phyloP scores from a whole-genome alignment of 768 basidiomycete species.

The Piloderma croceum region DNA sequence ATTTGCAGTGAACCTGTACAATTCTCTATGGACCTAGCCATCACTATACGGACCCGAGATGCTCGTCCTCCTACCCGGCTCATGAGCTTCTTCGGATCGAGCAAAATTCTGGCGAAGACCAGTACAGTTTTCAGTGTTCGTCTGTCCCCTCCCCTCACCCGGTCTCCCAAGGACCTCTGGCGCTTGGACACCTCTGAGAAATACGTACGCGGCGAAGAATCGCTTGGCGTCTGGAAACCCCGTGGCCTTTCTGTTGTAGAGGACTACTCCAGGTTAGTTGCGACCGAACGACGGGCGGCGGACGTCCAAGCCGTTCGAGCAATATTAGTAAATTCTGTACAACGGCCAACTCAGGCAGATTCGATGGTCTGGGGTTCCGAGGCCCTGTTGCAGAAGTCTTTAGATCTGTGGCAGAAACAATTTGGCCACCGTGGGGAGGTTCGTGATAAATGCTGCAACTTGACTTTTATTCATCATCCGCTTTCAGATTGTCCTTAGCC shows the following conservation, averaged over 20 bases:
- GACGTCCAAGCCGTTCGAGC: slow-evolving; percentile 88
- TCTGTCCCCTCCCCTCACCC: slow-evolving; percentile 77
- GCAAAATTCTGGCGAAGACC: slow-evolving; percentile 70
- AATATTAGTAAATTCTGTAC: slow-evolving; percentile 55
- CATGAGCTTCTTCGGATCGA: slow-evolving; percentile 69
- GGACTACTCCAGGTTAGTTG: slow-evolving; percentile 71
- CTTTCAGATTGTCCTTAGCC: slow-evolving; percentile 69
- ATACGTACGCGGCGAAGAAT: slow-evolving; percentile 91
- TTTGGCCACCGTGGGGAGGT: slow-evolving; percentile 78
- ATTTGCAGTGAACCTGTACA: slow-evolving; percentile 80
- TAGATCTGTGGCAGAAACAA: slow-evolving; percentile 79
- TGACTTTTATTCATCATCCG: slow-evolving; percentile 11
- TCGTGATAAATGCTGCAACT: slow-evolving; percentile 3
- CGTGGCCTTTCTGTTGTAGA: slow-evolving; percentile 86
- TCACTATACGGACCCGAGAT: slow-evolving; percentile 80
- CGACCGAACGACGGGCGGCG: slow-evolving; percentile 68
- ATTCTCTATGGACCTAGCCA: slow-evolving; percentile 82
- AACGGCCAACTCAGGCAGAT: slow-evolving; percentile 45
- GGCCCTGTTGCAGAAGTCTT: slow-evolving; percentile 54
- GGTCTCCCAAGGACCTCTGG: slow-evolving; percentile 89
- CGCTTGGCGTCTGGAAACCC: slow-evolving; percentile 77
- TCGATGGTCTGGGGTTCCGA: slow-evolving; percentile 63
- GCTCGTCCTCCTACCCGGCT: slow-evolving; percentile 78
- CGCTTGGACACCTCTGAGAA: slow-evolving; percentile 90
- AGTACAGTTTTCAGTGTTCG: slow-evolving; percentile 81